Conservation (phyloP, 164 flowering plant genomes). For the Kingdonia uniflora region DNA sequence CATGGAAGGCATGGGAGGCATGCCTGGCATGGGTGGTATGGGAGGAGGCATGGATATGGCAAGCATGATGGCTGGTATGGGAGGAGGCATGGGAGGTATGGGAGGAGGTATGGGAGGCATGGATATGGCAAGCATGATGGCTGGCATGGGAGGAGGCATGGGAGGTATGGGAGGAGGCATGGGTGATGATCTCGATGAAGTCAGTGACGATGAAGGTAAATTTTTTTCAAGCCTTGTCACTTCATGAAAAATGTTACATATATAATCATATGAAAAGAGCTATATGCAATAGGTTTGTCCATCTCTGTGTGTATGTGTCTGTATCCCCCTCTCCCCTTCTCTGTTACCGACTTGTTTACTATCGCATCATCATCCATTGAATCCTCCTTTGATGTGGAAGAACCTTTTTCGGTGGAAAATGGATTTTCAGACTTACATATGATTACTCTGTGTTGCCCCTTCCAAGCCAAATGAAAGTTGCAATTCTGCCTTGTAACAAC, state of each 20-base stretch:
- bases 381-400: too few relatives aligned
- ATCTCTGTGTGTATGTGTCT: neutral
- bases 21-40: slow-evolving; percentile 28
- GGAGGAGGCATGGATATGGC: slow-evolving; percentile 19
- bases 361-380: too few relatives aligned
- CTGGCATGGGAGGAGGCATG: slow-evolving; percentile 28
- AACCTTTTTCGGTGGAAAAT: neutral
- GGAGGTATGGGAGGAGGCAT: slow-evolving; percentile 27
- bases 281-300: neutral
- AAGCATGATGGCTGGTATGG: slow-evolving; percentile 21
- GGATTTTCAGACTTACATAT: neutral
- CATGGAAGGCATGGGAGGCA: slow-evolving; percentile 29
- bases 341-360: neutral
- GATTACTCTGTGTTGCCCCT: neutral
- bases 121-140: slow-evolving; percentile 13
- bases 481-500: too few relatives aligned
- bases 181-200: slow-evolving; percentile 40
- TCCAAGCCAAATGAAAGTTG: too few relatives aligned
- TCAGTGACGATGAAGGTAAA: slow-evolving; percentile 70
- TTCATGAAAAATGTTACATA: too few relatives aligned
- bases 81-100: slow-evolving; percentile 31
- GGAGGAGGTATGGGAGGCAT: slow-evolving; percentile 27
- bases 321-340: neutral
- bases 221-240: too few relatives aligned
- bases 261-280: neutral